Evolutionary conservation across 345 rosid genomes (phyloP).

Genomic region (Pistacia atlantica): DNA sequence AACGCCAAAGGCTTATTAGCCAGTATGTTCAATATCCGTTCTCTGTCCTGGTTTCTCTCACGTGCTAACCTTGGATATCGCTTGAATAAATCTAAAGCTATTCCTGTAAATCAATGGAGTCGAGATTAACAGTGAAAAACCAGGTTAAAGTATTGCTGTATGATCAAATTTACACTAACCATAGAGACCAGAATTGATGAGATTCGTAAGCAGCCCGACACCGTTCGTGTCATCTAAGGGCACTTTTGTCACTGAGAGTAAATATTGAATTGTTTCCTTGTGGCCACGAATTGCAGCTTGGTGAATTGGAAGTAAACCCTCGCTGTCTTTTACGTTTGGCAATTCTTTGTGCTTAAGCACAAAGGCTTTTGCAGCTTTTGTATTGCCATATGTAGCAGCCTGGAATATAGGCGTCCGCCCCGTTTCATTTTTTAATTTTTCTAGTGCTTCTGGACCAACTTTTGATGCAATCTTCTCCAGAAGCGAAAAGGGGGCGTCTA

Average conservation of each 20-base stretch:
- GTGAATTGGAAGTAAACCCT: not conserved
- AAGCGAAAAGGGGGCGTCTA: not conserved
- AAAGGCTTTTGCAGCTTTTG: not conserved
- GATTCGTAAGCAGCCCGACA: not conserved
- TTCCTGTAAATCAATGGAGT: not conserved
- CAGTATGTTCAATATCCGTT: rapidly evolving
- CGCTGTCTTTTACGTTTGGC: not conserved
- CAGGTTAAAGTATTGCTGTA: no score
- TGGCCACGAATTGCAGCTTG: not conserved
- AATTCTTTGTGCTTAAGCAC: not conserved
- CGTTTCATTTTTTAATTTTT: not conserved
- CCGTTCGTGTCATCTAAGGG: no score
- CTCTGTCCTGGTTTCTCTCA: not conserved
- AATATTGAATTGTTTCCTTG: not conserved
- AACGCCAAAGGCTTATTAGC: not conserved
- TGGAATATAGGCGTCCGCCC: not conserved
- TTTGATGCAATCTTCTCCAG: not conserved
- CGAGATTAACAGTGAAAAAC: no score
- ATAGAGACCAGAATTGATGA: not conserved
- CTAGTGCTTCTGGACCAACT: not conserved
- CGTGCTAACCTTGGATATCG: not conserved
- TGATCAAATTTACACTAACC: not conserved
- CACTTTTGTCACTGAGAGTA: not conserved
- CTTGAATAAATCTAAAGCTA: constrained; percentile 7
- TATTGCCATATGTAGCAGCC: not conserved